Conservation (phyloP, 257 asterid genomes). For the Anisodus acutangulus region DNA sequence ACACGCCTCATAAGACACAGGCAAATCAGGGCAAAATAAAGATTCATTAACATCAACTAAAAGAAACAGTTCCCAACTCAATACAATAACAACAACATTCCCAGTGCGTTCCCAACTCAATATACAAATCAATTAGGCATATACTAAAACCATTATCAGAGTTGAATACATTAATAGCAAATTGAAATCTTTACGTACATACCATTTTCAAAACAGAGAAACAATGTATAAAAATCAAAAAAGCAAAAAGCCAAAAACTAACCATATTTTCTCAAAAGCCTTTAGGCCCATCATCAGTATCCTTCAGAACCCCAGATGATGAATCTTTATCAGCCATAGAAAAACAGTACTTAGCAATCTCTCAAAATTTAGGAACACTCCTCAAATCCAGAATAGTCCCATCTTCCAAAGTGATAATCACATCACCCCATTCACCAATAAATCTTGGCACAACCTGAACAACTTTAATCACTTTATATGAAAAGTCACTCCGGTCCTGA, state of each 20-base stretch:
- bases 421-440: conserved; percentile 96
- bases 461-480: conserved; percentile 76
- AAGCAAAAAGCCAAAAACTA: not conserved
- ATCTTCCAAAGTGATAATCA: conserved; percentile 80
- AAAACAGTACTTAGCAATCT: conserved; percentile 85
- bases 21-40: not conserved
- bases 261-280: conserved; percentile 55
- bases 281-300: conserved; percentile 48
- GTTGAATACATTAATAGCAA: not conserved
- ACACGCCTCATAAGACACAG: not conserved
- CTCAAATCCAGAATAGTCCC: conserved; percentile 89
- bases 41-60: not conserved
- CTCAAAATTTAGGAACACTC: conserved; percentile 95
- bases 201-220: not conserved
- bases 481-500: conserved; percentile 83
- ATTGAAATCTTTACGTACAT: not conserved
- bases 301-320: conserved; percentile 52
- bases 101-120: not conserved
- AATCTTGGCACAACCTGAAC: conserved; percentile 96
- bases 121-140: not conserved
- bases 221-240: not conserved
- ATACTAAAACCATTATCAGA: not conserved
- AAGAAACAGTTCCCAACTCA: not conserved
- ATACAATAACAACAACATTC: not conserved
- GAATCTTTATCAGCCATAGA: conserved; percentile 58